These are phyloP conservation scores for Fagopyrum homotropicum DNA, from an alignment of 148 eudicot species.

Conservation along the genomic window DNA sequence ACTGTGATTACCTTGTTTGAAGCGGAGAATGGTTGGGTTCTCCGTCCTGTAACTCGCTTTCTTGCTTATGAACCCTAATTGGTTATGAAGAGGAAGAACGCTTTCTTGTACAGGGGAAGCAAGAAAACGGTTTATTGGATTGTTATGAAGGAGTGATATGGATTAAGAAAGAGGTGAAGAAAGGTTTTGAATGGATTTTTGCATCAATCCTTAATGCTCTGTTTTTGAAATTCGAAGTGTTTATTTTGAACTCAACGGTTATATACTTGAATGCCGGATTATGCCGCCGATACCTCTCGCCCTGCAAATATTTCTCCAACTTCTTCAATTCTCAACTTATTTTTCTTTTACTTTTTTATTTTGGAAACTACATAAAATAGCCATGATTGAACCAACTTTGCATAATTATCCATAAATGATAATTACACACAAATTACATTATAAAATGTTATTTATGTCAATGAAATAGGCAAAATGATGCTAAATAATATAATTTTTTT, in stretches of 20 bases:
- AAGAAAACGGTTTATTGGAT: background rate
- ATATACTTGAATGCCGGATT: background rate
- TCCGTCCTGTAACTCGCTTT: background rate
- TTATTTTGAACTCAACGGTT: background rate
- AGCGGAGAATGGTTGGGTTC: background rate
- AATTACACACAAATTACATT: too few relatives aligned
- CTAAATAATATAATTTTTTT: too few relatives aligned
- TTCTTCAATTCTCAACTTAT: background rate
- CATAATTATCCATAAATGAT: too few relatives aligned
- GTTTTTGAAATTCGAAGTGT: conserved; percentile 1
- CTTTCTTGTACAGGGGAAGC: conserved; percentile 5
- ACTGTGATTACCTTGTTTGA: background rate
- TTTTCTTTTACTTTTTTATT: background rate
- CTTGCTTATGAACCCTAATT: background rate
- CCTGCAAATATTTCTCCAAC: background rate
- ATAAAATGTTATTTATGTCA: too few relatives aligned
- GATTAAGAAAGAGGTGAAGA: background rate
- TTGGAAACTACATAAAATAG: too few relatives aligned
- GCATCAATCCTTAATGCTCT: background rate
- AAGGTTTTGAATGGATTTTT: background rate
- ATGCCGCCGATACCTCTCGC: background rate
- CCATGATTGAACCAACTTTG: too few relatives aligned
- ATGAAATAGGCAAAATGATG: too few relatives aligned
- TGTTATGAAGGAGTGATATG: background rate
- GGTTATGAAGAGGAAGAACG: background rate